Evolutionary conservation across 2,329 filamentous ascomycete species (phyloP), one percentile per base, ranked within the genome.

Genomic region (Penicillium aurantiogriseum): DNA sequence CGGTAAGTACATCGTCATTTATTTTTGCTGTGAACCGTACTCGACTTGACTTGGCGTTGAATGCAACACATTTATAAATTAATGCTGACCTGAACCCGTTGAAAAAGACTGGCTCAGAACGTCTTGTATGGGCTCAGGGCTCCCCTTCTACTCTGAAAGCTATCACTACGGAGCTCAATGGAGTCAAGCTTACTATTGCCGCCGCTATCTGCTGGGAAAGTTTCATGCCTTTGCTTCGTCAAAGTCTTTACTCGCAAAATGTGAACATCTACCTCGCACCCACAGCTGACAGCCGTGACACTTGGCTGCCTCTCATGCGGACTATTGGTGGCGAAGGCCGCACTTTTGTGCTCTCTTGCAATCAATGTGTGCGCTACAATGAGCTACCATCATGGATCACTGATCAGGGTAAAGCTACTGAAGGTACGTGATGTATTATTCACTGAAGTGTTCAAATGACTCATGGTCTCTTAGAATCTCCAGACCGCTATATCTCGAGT

Each of bases 121-220:
- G 92, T 39, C 79, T 96, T 50, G 85, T 96, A 57, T 97, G 92
- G 92, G 91, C 90, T 0, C 90, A 96, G 71, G 92, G 92, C 40
- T 88, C 87, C 2, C 85, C 92, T 0, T 84, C 85, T 0, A 94
- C 91, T 4, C 82, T 97, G 29, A 85, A 85, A 61, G 92, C 92
- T 4, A 85, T 96, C 1, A 88, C 85, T 27, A 92, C 91, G 1
- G 85, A 81, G 25, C 91, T 97, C 71, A 88, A 88, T 59, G 91
- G 91, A 49, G 84, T 92, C 2, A 86, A 85, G 62, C 77, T 97
- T 59, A 93, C 90, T 56, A 83, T 97, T 58, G 92, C 88, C 0
- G 87, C 89, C 3, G 93, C 92, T 4, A 95, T 97, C 64, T 96
- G 92, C 80, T 97, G 92, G 92, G 92, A 97, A 74, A 96, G 90